Evolutionary conservation across 2,329 filamentous ascomycete species (phyloP).

Genomic region (Epichloe scottii): DNA sequence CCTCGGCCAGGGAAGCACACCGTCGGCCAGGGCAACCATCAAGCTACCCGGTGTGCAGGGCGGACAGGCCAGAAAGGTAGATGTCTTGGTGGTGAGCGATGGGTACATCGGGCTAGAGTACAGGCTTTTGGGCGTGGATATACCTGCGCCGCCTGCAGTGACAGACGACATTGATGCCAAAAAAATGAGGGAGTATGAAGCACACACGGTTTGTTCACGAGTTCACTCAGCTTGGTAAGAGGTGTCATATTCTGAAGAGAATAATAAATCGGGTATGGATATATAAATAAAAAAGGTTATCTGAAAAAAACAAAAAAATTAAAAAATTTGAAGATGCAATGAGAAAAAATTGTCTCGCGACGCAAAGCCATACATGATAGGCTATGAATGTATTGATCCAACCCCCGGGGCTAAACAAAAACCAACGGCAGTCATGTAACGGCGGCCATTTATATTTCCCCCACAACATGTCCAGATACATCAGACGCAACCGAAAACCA

Average conservation of each 20-base stretch:
- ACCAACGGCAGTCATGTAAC: background rate
- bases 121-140: conserved; percentile 32
- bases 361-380: background rate
- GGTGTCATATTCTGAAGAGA: background rate
- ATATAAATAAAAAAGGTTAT: background rate
- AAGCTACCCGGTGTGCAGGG: conserved; percentile 41
- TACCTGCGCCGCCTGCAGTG: conserved; percentile 37
- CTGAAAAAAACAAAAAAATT: too few relatives aligned
- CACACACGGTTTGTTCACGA: background rate
- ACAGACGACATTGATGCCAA: conserved; percentile 33
- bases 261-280: background rate
- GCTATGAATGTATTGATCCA: background rate
- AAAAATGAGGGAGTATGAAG: conserved; percentile 13
- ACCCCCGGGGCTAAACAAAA: background rate
- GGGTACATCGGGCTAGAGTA: conserved; percentile 67
- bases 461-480: background rate
- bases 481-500: background rate
- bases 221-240: too few relatives aligned
- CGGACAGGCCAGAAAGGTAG: conserved; percentile 46
- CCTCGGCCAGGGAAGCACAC: conserved; percentile 30
- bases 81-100: conserved; percentile 73
- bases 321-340: background rate
- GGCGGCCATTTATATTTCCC: background rate
- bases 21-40: conserved; percentile 43
- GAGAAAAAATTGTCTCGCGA: background rate